Evolutionary conservation across 176 grass and related monocot genomes (phyloP).

Genomic region (Eleusine indica): DNA sequence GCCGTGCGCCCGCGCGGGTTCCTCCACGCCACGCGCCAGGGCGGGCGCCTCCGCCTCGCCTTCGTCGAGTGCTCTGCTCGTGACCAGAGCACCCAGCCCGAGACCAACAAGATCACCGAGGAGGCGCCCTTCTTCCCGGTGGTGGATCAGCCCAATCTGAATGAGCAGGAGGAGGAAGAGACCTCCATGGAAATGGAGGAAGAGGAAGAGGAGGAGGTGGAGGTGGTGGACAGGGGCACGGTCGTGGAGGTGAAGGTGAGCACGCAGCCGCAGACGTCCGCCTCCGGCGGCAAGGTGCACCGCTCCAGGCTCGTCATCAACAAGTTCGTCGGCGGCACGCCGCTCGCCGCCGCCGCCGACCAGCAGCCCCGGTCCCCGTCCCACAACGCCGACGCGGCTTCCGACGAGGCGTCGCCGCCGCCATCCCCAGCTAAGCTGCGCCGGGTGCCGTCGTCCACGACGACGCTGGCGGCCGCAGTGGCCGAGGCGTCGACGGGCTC

Average conservation of each 20-base stretch:
- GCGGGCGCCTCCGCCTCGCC: slow-evolving; percentile 76
- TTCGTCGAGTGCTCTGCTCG: slow-evolving; percentile 62
- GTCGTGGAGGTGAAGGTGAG: slow-evolving; percentile 96
- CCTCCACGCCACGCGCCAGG: slow-evolving; percentile 72
- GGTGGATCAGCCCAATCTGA: slow-evolving; percentile 15
- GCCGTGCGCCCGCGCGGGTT: slow-evolving; percentile 70
- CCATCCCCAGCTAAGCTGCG: slow-evolving; percentile 35
- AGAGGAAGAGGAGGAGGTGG: slow-evolving; percentile 80
- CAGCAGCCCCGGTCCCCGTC: not conserved
- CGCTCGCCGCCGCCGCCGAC: slow-evolving; percentile 14
- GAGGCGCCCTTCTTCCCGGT: slow-evolving; percentile 35
- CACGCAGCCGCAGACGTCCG: slow-evolving; percentile 64
- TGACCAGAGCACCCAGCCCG: slow-evolving; percentile 7
- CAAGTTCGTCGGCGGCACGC: slow-evolving; percentile 96
- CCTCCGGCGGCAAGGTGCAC: slow-evolving; percentile 60
- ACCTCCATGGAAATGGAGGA: slow-evolving; percentile 36
- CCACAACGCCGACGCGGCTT: slow-evolving; percentile 1
- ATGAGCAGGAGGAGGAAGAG: slow-evolving; percentile 39
- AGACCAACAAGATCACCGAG: slow-evolving; percentile 14
- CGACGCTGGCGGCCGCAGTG: slow-evolving; percentile 72
- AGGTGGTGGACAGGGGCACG: slow-evolving; percentile 91
- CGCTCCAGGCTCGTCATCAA: slow-evolving; percentile 92
- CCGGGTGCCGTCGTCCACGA: slow-evolving; percentile 61
- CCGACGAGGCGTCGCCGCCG: not conserved
- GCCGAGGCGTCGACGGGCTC: slow-evolving; percentile 53